Evolutionary conservation across 2,329 filamentous ascomycete genomes (phyloP).

Genomic region (Talaromyces sp.): DNA sequence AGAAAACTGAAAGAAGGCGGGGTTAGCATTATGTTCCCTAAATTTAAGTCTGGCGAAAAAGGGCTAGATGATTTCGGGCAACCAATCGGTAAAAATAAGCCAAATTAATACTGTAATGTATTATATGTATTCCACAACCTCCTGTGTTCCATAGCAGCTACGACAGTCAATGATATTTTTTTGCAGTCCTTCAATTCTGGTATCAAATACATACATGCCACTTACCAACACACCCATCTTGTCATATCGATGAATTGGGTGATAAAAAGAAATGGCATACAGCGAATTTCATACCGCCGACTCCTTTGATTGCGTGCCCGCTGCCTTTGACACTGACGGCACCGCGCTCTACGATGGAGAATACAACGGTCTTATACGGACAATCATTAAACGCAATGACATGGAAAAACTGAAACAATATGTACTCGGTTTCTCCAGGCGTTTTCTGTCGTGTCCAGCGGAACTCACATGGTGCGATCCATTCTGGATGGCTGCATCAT

Average conservation of each 20-base stretch:
- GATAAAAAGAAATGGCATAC: neutral
- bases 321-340: neutral
- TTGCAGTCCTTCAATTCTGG: no score
- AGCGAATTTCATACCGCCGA: neutral
- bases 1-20: no score
- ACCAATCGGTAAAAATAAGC: no score
- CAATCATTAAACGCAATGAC: conserved; percentile 4
- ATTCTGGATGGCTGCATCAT: conserved; percentile 14
- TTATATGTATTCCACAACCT: neutral
- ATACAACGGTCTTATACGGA: neutral
- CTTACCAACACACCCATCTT: no score
- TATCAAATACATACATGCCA: no score
- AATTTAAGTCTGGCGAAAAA: no score
- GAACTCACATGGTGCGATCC: conserved; percentile 6
- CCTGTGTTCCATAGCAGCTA: neutral
- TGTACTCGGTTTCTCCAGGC: neutral
- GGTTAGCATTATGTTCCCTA: no score
- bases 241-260: no score
- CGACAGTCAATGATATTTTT: no score
- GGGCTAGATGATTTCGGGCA: no score
- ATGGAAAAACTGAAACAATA: conserved; percentile 7
- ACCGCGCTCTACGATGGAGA: conserved; percentile 1
- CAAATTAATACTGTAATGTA: no score
- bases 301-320: neutral
- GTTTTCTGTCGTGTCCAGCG: neutral